A percentile compares a stretch with the other conserved stretches of the same genome.
Conservation (phyloP, 2,329 filamentous ascomycete genomes). For the Cytospora mali region DNA sequence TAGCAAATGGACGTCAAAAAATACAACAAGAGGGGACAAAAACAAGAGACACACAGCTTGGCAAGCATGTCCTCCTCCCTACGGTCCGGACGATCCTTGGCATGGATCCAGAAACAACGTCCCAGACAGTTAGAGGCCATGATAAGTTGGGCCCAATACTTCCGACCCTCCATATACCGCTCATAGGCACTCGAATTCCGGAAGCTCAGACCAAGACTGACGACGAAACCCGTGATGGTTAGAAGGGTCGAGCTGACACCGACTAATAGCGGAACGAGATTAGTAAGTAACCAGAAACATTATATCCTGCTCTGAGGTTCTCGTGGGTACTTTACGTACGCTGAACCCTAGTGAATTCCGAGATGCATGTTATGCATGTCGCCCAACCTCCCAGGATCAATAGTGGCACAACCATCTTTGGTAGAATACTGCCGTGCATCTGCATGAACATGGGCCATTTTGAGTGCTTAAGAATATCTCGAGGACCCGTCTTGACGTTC, state of each 20-base stretch:
- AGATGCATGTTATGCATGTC: slow-evolving; percentile 63
- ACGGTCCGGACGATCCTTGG: slow-evolving; percentile 61
- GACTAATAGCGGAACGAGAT: slow-evolving; percentile 31
- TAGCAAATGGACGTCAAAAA: background rate
- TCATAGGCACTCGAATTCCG: slow-evolving; percentile 80
- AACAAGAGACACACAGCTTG: slow-evolving; percentile 52
- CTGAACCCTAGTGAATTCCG: slow-evolving; percentile 32
- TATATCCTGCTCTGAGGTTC: background rate
- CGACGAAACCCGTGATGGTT: slow-evolving; percentile 83
- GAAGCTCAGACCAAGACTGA: slow-evolving; percentile 77
- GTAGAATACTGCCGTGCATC: slow-evolving; percentile 72
- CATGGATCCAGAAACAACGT: slow-evolving; percentile 82
- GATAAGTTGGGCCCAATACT: slow-evolving; percentile 60
- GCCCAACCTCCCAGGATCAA: slow-evolving; percentile 66
- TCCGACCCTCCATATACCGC: slow-evolving; percentile 58
- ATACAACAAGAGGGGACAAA: background rate
- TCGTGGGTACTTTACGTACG: slow-evolving; percentile 16
- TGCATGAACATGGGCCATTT: slow-evolving; percentile 79
- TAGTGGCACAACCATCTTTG: slow-evolving; percentile 74
- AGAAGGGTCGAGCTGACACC: slow-evolving; percentile 71
- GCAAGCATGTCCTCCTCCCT: slow-evolving; percentile 65
- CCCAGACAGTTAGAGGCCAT: slow-evolving; percentile 68
- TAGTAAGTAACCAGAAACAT: background rate
- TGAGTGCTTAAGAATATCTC: slow-evolving; percentile 72
- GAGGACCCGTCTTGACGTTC: slow-evolving; percentile 54